These are phyloP conservation scores for Starmerella vitae DNA, from an alignment of 805 yeast species.

Conservation along the genomic window DNA sequence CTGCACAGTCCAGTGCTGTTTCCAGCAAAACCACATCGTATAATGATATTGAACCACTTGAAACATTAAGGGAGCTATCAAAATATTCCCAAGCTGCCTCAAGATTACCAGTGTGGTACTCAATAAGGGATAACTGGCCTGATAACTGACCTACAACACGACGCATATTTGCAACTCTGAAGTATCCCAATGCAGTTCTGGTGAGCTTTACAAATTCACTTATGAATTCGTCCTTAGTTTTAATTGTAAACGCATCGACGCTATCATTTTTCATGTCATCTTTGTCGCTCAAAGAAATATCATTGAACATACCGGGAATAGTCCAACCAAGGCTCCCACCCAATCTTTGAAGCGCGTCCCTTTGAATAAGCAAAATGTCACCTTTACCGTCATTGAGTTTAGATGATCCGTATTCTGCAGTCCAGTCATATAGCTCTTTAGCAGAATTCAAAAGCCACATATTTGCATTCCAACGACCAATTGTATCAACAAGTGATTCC, in stretches of 20 bases:
- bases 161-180: slow-evolving; percentile 39
- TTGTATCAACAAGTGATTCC: slow-evolving; percentile 13
- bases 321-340: slow-evolving; percentile 23
- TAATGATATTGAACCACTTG: slow-evolving; percentile 20
- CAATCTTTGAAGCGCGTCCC: slow-evolving; percentile 29
- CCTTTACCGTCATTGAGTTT: slow-evolving; percentile 28
- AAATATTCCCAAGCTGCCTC: slow-evolving; percentile 49
- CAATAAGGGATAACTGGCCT: slow-evolving; percentile 63
- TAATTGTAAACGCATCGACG: slow-evolving; percentile 18
- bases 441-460: slow-evolving; percentile 29
- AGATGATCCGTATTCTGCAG: slow-evolving; percentile 23
- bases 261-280: slow-evolving; percentile 7
- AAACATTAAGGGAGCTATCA: not conserved
- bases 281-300: slow-evolving; percentile 18
- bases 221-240: slow-evolving; percentile 29
- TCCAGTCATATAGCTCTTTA: slow-evolving; percentile 32
- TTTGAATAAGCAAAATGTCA: slow-evolving; percentile 30
- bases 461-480: slow-evolving; percentile 22
- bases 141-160: slow-evolving; percentile 62
- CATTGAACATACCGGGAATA: slow-evolving; percentile 25
- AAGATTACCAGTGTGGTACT: slow-evolving; percentile 41
- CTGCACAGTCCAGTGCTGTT: slow-evolving; percentile 54
- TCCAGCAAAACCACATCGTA: slow-evolving; percentile 56
- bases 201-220: slow-evolving; percentile 41
- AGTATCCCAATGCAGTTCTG: slow-evolving; percentile 40